Evolutionary conservation across 352 stramenopile species (phyloP).

Genomic region (Pythium biforme): DNA sequence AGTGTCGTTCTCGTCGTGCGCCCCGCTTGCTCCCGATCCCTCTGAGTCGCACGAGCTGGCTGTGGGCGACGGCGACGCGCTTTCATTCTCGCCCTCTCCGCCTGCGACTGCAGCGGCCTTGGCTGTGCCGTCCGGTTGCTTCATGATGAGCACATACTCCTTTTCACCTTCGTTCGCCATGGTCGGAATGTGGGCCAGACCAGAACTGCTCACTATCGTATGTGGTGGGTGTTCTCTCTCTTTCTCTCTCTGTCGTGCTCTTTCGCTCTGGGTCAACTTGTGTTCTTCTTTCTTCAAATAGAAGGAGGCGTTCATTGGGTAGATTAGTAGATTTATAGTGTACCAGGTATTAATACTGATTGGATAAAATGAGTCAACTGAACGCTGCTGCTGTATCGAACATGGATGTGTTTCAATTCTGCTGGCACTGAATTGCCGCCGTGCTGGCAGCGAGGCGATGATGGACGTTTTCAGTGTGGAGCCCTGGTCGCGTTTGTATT

Average conservation of each 20-base stretch:
- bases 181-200: neutral
- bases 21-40: conserved; percentile 26
- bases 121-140: conserved; percentile 13
- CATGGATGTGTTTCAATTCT: no score
- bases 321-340: no score
- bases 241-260: neutral
- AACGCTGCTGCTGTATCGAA: no score
- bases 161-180: conserved; percentile 39
- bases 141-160: conserved; percentile 75
- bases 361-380: no score
- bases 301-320: neutral
- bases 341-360: no score
- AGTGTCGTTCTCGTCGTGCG: conserved; percentile 9
- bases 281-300: conserved; percentile 1
- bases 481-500: no score
- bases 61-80: conserved; percentile 28
- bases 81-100: conserved; percentile 25
- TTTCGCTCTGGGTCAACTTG: neutral
- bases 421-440: no score
- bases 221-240: neutral
- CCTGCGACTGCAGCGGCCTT: conserved; percentile 4
- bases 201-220: neutral
- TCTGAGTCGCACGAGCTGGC: conserved; percentile 32
- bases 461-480: no score
- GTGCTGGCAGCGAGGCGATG: no score